phyloP scores from a whole-genome alignment of 441 rosid species.

The Brassica hybrid region DNA sequence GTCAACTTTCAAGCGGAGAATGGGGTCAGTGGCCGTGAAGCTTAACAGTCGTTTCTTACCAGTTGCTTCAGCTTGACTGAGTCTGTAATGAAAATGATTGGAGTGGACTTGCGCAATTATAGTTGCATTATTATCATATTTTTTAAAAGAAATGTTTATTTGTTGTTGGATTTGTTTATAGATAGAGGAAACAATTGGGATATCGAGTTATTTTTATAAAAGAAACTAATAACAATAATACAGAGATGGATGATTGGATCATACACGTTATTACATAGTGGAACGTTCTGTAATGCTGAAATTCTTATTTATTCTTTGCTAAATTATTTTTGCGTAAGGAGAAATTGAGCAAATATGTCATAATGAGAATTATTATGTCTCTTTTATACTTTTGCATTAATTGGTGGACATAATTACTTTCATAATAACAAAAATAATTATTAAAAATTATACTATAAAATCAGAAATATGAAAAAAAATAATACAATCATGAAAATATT shows the following conservation, averaged over 20 bases:
- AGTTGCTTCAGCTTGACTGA: slow-evolving; percentile 39
- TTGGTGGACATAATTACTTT: no score
- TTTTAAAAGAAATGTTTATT: slow-evolving; percentile 32
- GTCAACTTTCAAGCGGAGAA: slow-evolving; percentile 31
- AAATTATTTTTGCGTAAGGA: no score
- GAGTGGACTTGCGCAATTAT: slow-evolving; percentile 39
- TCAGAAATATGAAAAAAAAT: no score
- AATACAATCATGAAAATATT: no score
- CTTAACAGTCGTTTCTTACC: slow-evolving; percentile 33
- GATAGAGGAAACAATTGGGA: slow-evolving; percentile 32
- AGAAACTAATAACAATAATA: slow-evolving; percentile 4
- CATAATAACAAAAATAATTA: no score
- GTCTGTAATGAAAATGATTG: slow-evolving; percentile 46
- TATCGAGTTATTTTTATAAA: not conserved
- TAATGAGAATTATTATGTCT: no score
- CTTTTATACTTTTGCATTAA: no score
- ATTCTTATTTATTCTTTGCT: not conserved
- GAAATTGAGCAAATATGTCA: no score
- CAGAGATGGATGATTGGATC: slow-evolving; percentile 40
- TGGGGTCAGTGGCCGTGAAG: no score
- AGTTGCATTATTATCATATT: slow-evolving; percentile 19
- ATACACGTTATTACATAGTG: slow-evolving; percentile 39
- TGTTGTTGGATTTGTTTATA: slow-evolving; percentile 42
- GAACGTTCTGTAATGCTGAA: slow-evolving; percentile 26
- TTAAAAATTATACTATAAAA: no score